phyloP scores from a whole-genome alignment of 78 protist genomes.

The Dictyostelium intermedium region DNA sequence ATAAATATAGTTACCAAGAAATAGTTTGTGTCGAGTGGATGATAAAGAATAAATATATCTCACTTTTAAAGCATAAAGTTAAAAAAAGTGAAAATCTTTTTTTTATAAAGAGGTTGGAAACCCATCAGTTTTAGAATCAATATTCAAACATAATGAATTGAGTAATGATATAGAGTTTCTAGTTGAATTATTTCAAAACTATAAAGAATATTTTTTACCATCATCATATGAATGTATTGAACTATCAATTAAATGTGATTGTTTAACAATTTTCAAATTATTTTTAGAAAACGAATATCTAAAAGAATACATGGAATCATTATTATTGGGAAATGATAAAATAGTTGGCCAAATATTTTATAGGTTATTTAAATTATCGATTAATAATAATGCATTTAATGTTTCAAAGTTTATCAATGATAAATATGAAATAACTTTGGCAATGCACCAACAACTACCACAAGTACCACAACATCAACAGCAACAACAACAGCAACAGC shows the following conservation, averaged over 20 bases:
- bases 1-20: neutral
- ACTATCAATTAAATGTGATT: neutral
- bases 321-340: neutral
- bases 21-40: neutral
- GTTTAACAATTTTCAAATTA: neutral
- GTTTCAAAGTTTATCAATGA: neutral
- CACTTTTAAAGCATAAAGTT: neutral
- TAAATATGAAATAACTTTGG: neutral
- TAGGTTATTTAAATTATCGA: neutral
- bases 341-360: neutral
- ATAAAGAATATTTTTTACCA: neutral
- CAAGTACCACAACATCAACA: too few species aligned
- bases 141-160: neutral
- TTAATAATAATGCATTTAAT: neutral
- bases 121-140: neutral
- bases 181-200: neutral
- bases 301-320: neutral
- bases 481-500: too few species aligned
- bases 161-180: neutral
- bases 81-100: neutral
- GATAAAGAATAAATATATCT: neutral
- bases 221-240: neutral
- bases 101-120: neutral
- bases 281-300: neutral
- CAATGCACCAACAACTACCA: too few species aligned